Conservation (phyloP, 495 filamentous ascomycete species). For the Daldinia childiae region DNA sequence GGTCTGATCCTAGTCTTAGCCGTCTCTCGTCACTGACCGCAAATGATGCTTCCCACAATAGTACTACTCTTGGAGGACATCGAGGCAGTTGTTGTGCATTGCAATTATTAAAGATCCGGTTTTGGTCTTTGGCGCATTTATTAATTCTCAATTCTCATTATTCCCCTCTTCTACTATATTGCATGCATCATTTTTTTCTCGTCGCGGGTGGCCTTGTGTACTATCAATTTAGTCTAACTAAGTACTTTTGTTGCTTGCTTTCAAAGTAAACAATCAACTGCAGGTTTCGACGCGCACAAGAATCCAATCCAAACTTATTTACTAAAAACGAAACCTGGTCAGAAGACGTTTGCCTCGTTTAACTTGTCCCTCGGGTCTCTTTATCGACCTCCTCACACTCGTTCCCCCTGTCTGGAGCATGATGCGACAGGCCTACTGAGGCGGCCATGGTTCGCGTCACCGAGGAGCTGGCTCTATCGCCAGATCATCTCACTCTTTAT, state of each 20-base stretch:
- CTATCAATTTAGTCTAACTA: conserved; percentile 10
- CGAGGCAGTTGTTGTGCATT: conserved; percentile 13
- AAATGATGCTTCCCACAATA: conserved; percentile 30
- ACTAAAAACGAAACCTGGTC: conserved; percentile 1
- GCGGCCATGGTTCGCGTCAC: conserved; percentile 73
- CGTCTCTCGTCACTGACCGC: conserved; percentile 35
- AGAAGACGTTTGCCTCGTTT: conserved; percentile 13
- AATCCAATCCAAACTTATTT: conserved; percentile 19
- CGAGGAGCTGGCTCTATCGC: conserved; percentile 71
- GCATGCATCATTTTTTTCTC: conserved; percentile 7
- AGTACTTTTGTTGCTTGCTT: conserved; percentile 10
- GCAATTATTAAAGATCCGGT: conserved; percentile 18
- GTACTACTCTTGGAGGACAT: conserved; percentile 27
- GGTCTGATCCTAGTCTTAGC: conserved; percentile 29
- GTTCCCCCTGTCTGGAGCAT: conserved; percentile 38
- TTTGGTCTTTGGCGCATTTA: conserved; percentile 24
- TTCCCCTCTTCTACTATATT: conserved; percentile 12
- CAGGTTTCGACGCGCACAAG: conserved; percentile 39
- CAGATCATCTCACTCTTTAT: conserved; percentile 81
- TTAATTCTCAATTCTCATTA: conserved; percentile 12
- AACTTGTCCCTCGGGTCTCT: conserved; percentile 29
- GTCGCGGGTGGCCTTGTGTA: conserved; percentile 11
- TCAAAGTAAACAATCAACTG: conserved; percentile 38
- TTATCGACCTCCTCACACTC: conserved; percentile 34
- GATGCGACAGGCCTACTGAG: conserved; percentile 55